Conservation (phyloP, 371 early-diverging fungal species). For the Mortierella sp. region DNA sequence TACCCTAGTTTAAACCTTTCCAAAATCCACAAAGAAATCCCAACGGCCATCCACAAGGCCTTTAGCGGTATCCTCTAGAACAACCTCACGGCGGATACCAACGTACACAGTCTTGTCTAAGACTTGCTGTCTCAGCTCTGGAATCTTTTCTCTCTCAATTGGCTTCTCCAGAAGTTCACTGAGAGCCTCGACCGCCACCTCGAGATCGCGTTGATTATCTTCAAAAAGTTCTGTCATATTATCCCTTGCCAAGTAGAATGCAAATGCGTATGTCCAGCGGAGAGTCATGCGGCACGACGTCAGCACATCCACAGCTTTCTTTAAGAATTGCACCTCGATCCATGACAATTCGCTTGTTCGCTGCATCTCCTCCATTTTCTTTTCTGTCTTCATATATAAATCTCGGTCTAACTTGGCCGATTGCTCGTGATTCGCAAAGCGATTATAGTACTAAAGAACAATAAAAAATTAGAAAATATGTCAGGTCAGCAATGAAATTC, state of each 20-base stretch:
- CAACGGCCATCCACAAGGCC: slow-evolving; percentile 84
- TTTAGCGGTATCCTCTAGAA: slow-evolving; percentile 83
- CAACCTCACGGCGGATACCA: slow-evolving; percentile 74
- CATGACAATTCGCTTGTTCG: slow-evolving; percentile 90
- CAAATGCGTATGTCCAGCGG: slow-evolving; percentile 98
- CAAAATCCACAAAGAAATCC: slow-evolving; percentile 59
- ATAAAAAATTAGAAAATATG: neutral
- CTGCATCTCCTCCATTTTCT: slow-evolving; percentile 97
- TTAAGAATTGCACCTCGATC: slow-evolving; percentile 98
- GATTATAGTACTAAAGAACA: slow-evolving; percentile 85
- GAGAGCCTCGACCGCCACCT: slow-evolving; percentile 94
- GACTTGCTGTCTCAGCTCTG: slow-evolving; percentile 80
- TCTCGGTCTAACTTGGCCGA: slow-evolving; percentile 91
- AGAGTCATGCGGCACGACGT: slow-evolving; percentile 89
- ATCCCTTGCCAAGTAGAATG: slow-evolving; percentile 89
- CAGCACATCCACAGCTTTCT: slow-evolving; percentile 92
- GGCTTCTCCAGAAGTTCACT: slow-evolving; percentile 90
- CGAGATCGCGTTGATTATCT: slow-evolving; percentile 96
- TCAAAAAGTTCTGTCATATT: slow-evolving; percentile 94
- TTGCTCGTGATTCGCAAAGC: slow-evolving; percentile 97
- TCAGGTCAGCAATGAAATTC: neutral
- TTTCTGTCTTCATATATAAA: slow-evolving; percentile 89
- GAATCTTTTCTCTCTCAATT: slow-evolving; percentile 79
- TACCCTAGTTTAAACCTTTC: slow-evolving; percentile 13
- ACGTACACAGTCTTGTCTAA: slow-evolving; percentile 90